Evolutionary conservation across 768 basidiomycete genomes (phyloP).

Genomic region (Tricholoma sp.): DNA sequence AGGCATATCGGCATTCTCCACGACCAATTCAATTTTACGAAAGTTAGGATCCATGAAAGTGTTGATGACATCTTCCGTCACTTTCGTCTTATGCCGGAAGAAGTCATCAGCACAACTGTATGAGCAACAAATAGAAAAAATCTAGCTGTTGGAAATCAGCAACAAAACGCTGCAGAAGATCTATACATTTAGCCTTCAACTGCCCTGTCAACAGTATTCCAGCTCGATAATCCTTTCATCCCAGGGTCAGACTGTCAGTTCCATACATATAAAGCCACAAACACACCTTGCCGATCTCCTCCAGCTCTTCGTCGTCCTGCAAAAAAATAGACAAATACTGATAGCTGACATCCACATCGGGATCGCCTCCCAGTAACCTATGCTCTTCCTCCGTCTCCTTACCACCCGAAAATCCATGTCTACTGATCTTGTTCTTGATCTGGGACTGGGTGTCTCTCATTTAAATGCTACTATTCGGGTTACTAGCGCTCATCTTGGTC

Average conservation of each 20-base stretch:
- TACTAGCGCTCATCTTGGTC: constrained; percentile 98
- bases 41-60: constrained; percentile 79
- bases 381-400: constrained; percentile 94
- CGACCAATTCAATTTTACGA: too few species aligned
- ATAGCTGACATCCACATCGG: constrained; percentile 93
- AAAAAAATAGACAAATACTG: constrained; percentile 95
- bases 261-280: not conserved
- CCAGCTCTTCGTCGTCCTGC: constrained; percentile 90
- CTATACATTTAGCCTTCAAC: constrained; percentile 86
- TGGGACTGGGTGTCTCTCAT: constrained; percentile 91
- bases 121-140: not conserved
- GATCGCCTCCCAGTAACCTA: constrained; percentile 78
- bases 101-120: constrained; percentile 7
- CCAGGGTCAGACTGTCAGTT: not conserved
- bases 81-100: constrained; percentile 64
- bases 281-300: constrained; percentile 67
- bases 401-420: constrained; percentile 94
- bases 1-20: too few species aligned
- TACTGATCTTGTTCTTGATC: constrained; percentile 97
- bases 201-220: constrained; percentile 87
- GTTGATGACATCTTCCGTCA: constrained; percentile 73
- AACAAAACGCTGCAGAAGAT: constrained; percentile 76
- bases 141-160: constrained; percentile 74
- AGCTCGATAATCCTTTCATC: constrained; percentile 79
- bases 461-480: constrained; percentile 88